These are phyloP conservation scores for Dryas alaskensis DNA, from an alignment of 306 rosid genomes.

Conservation along the genomic window DNA sequence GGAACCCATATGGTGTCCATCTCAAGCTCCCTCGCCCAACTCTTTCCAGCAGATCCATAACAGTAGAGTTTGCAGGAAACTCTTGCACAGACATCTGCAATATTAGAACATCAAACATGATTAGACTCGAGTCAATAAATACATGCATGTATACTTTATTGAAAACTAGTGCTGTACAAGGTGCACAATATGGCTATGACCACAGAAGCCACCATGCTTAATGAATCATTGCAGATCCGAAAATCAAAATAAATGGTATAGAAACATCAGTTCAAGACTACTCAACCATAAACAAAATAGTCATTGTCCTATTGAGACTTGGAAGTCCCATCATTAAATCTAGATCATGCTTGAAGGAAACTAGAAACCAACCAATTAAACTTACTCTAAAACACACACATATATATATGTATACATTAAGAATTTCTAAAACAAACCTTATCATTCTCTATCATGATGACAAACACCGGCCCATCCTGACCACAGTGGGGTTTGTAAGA, in stretches of 20 bases:
- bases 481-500: conserved; percentile 62
- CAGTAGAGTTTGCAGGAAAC: conserved; percentile 63
- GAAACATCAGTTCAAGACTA: background rate
- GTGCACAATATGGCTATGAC: background rate
- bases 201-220: background rate
- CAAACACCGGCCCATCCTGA: conserved; percentile 81
- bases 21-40: conserved; percentile 65
- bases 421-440: conserved; percentile 55
- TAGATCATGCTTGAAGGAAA: background rate
- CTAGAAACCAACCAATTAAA: conserved; percentile 4
- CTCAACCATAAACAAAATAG: background rate
- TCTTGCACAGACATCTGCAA: conserved; percentile 98
- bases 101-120: background rate
- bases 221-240: background rate
- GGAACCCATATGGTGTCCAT: conserved; percentile 71
- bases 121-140: background rate
- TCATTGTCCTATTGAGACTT: background rate
- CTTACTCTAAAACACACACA: background rate
- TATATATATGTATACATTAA: background rate
- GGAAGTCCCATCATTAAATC: background rate
- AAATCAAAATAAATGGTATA: background rate
- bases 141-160: background rate
- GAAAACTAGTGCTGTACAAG: background rate
- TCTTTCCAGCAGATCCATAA: conserved; percentile 68
- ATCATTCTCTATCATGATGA: conserved; percentile 81